Conservation (phyloP, 495 filamentous ascomycete species). For the Hypoxylon crocopeplum region DNA sequence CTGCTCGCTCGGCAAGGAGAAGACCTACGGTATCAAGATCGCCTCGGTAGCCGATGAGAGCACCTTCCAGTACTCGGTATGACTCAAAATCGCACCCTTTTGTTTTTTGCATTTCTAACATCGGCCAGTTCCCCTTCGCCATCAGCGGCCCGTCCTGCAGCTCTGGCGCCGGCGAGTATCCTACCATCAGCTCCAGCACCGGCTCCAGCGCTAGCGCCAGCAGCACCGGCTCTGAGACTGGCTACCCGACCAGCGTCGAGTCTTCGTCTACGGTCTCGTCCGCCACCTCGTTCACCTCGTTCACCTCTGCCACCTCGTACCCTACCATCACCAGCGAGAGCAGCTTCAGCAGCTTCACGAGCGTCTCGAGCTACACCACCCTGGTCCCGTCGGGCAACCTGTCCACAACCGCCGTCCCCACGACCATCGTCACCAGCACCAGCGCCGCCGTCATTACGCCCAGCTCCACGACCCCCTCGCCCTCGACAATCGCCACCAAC, state of each 20-base stretch:
- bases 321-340: conserved; percentile 25
- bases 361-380: conserved; percentile 5
- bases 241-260: conserved; percentile 10
- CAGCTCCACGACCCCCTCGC: conserved; percentile 21
- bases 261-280: conserved; percentile 11
- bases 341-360: conserved; percentile 18
- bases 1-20: conserved; percentile 43
- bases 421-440: conserved; percentile 28
- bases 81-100: too few relatives aligned
- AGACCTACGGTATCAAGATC: conserved; percentile 55
- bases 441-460: conserved; percentile 9
- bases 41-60: conserved; percentile 38
- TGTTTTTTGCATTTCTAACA: too few relatives aligned
- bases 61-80: conserved; percentile 59
- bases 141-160: conserved; percentile 44
- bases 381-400: conserved; percentile 12
- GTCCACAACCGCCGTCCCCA: conserved; percentile 13
- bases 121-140: conserved; percentile 58
- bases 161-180: conserved; percentile 2
- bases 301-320: conserved; percentile 14
- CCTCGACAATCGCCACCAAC: conserved; percentile 31
- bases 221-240: not conserved
- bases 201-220: not conserved
- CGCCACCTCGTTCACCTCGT: conserved; percentile 5
- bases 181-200: conserved; percentile 17